Conservation (phyloP, 129 eudicot species). For the Lonicera japonica region DNA sequence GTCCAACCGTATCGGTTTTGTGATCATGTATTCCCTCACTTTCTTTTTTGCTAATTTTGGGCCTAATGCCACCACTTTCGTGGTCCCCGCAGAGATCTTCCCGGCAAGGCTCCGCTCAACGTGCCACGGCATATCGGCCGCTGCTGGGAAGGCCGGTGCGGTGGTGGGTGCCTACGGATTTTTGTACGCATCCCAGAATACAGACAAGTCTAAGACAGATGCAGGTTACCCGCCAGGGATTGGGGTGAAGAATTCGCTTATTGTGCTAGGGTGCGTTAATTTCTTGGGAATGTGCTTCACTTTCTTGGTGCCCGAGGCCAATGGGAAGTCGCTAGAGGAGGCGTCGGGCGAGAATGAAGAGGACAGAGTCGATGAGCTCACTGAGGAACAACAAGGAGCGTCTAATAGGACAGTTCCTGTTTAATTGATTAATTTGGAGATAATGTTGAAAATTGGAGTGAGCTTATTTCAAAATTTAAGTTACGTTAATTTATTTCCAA, state of each 20-base stretch:
- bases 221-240: conserved; percentile 16
- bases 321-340: conserved; percentile 20
- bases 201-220: conserved; percentile 5
- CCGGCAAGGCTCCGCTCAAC: conserved; percentile 12
- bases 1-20: conserved; percentile 15
- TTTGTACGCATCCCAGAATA: conserved; percentile 13
- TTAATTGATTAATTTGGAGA: conserved; percentile 1
- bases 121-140: conserved; percentile 19
- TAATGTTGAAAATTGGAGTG: too few relatives aligned
- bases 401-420: conserved; percentile 14
- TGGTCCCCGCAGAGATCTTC: not conserved
- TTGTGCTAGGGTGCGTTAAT: conserved; percentile 1
- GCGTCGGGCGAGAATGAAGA: conserved; percentile 15
- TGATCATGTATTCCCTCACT: conserved; percentile 11
- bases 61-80: conserved; percentile 4
- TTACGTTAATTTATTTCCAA: too few relatives aligned
- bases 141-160: conserved; percentile 19
- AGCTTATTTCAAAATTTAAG: too few relatives aligned
- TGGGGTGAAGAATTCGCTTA: conserved; percentile 17
- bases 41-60: conserved; percentile 21
- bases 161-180: conserved; percentile 19
- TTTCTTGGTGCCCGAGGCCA: conserved; percentile 18
- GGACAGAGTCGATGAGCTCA: not conserved
- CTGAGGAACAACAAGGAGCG: too few relatives aligned
- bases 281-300: conserved; percentile 13